These are phyloP conservation scores for Cordyceps pruinosa DNA, from an alignment of 2,329 filamentous ascomycete genomes.

Conservation along the genomic window DNA sequence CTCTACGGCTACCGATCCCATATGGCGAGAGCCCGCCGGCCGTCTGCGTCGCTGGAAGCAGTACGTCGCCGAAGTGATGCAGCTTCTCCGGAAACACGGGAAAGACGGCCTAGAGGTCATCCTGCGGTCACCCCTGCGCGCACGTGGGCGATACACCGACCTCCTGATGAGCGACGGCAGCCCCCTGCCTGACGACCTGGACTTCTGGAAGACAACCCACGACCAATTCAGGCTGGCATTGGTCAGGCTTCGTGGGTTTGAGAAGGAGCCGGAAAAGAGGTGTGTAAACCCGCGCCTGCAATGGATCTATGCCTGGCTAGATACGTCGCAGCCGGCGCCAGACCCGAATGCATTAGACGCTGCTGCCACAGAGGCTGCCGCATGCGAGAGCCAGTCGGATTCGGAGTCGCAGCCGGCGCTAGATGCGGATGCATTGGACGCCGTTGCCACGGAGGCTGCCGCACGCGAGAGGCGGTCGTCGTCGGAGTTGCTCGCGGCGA, in stretches of 20 bases:
- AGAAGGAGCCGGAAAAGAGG: not conserved
- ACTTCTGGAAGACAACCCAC: not conserved
- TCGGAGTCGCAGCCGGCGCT: not conserved
- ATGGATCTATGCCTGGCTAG: not conserved
- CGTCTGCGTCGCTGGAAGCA: not conserved
- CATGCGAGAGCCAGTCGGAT: not conserved
- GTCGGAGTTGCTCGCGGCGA: not conserved
- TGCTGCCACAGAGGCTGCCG: not conserved
- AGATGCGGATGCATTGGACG: not conserved
- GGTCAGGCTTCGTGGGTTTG: not conserved
- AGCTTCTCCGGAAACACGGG: not conserved
- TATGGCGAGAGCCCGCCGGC: not conserved
- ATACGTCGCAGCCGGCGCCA: not conserved
- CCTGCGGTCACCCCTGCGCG: not conserved
- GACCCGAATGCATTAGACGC: not conserved
- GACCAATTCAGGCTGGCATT: not conserved
- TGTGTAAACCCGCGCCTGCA: not conserved
- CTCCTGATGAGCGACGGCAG: not conserved
- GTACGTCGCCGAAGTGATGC: rapidly evolving
- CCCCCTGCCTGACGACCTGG: not conserved
- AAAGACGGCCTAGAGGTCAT: not conserved
- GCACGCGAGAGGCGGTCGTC: not conserved
- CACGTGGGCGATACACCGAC: not conserved
- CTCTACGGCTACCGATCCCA: not conserved
- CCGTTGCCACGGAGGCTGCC: not conserved